These are phyloP conservation scores for Lathyrus sativus DNA, from an alignment of 306 rosid genomes.

Conservation along the genomic window DNA sequence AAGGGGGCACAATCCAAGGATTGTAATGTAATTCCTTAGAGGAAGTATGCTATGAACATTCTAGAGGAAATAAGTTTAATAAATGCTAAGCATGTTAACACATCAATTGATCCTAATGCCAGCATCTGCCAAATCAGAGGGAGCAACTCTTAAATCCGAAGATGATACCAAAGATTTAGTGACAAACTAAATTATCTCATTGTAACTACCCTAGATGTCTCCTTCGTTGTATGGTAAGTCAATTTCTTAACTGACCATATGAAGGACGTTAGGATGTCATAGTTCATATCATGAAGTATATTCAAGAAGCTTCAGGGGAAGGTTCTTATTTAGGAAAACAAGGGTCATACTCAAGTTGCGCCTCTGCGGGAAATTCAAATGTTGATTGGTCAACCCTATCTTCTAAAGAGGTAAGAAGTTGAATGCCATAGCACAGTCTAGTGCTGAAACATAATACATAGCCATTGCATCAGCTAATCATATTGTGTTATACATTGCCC, in stretches of 20 bases:
- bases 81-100: not conserved
- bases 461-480: not conserved
- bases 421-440: not conserved
- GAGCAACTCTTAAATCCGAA: not conserved
- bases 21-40: not conserved
- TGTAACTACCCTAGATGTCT: not conserved
- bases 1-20: slow-evolving; percentile 1
- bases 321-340: not conserved
- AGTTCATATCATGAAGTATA: not conserved
- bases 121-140: not conserved
- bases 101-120: not conserved
- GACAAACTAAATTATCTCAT: not conserved
- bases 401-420: not conserved
- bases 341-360: not conserved
- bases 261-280: not conserved
- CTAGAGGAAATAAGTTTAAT: not conserved
- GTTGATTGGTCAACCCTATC: not conserved
- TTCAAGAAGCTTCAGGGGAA: not conserved
- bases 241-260: not conserved
- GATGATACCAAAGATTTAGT: not conserved
- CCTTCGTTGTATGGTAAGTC: not conserved
- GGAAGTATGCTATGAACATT: not conserved
- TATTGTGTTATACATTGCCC: no score
- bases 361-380: not conserved
- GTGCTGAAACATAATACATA: not conserved